Conservation (phyloP, 2,329 filamentous ascomycete genomes). For the Aspergillus eucalypticola region DNA sequence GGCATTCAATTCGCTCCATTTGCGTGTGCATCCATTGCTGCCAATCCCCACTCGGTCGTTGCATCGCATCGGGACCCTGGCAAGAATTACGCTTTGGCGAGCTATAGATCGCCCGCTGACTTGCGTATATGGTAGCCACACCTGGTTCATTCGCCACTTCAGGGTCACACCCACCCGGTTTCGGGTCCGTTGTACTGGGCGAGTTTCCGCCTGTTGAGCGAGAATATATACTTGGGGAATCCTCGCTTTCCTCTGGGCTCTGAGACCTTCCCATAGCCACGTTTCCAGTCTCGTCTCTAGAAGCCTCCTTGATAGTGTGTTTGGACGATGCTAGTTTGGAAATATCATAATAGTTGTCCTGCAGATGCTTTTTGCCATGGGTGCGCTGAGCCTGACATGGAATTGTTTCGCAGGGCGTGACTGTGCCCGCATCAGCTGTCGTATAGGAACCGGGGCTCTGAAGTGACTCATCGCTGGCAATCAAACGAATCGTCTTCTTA, state of each 20-base stretch:
- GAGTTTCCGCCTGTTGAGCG: constrained; percentile 40
- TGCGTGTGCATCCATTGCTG: constrained; percentile 41
- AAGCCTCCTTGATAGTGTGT: constrained; percentile 9
- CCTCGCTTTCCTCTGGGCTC: constrained; percentile 15
- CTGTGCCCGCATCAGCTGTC: constrained; percentile 26
- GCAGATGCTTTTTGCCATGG: neutral
- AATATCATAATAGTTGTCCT: neutral
- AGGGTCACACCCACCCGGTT: constrained; percentile 3
- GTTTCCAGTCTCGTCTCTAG: constrained; percentile 24
- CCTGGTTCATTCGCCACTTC: constrained; percentile 29
- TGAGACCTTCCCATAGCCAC: constrained; percentile 10
- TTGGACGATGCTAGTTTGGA: neutral
- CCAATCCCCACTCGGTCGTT: constrained; percentile 37
- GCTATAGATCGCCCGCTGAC: constrained; percentile 31
- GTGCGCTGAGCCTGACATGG: constrained; percentile 3
- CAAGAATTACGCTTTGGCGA: constrained; percentile 29
- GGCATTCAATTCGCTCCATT: constrained; percentile 34
- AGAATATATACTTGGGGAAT: constrained; percentile 48
- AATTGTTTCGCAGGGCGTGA: constrained; percentile 24
- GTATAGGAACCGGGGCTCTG: constrained; percentile 33
- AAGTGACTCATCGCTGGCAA: constrained; percentile 35
- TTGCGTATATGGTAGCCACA: constrained; percentile 41
- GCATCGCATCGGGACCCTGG: constrained; percentile 1
- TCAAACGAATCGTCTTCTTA: constrained; percentile 31
- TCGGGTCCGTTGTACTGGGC: constrained; percentile 18